Evolutionary conservation across 352 stramenopile species (phyloP), one percentile per base, ranked within the genome.

Genomic region (Phytophthora idaei): DNA sequence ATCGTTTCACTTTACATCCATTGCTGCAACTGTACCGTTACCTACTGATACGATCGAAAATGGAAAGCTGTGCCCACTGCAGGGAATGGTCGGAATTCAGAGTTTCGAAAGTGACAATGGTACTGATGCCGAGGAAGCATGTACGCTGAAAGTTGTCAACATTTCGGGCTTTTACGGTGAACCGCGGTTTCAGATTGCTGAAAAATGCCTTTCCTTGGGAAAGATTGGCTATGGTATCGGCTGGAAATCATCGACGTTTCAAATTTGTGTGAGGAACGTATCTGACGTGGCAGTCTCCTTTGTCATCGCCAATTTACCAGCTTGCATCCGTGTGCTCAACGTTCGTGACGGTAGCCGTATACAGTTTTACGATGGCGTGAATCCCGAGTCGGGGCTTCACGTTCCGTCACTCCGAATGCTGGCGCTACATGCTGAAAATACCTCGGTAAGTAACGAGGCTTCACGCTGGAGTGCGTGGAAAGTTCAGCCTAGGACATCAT

Each of bases 181-280:
- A 48, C 76, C 89, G 5, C 67, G 53, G 15, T 72, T 96, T 46
- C 58, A 75, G 12, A 72, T 94, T 14, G n/a, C 54, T 14, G 80
- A 93, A 15, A 87, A 77, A 17, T 46, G 51, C 11, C 47, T 95
- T 17, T 77, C 76, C 31, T 67, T 96, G 28, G 89, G 89, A 42
- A 96, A 96, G 57, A 87, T 96, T 58, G 86, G 87, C 2, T 95
- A 93, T 55, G 82, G 77, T 6, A 78, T 90, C 54, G 83, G 84
- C 3, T 94, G 87, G 87, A 85, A 83, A 62, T 80, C 81, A 12
- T 90, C 79, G 0, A 71, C 55, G 14, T 96, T 96, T 62, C 69
- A 89, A 6, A 17, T 95, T 31, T 71, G 62, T 0, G 67, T 95
- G 41, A 84, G 78, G 52, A 96, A 96, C 44, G 59, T 71, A 3